These are phyloP conservation scores for Petunia axillaris DNA, from an alignment of 257 asterid genomes.

Conservation along the genomic window DNA sequence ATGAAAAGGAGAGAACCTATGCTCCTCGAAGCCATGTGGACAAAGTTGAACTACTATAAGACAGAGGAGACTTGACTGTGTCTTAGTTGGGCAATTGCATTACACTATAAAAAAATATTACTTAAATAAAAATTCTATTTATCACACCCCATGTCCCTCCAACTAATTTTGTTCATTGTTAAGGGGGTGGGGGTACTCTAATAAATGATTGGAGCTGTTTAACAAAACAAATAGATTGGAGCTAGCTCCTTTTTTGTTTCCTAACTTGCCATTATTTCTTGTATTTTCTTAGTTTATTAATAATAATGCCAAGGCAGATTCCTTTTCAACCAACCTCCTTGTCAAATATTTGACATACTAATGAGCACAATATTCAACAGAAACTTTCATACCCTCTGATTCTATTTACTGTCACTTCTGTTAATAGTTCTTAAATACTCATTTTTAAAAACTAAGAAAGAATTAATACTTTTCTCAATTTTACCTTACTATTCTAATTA, in stretches of 20 bases:
- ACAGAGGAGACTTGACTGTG: conserved; percentile 17
- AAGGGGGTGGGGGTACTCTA: neutral
- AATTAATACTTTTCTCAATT: no score
- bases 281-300: neutral
- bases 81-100: conserved; percentile 14
- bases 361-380: neutral
- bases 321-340: conserved; percentile 3
- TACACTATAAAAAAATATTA: neutral
- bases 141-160: conserved; percentile 23
- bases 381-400: no score
- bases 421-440: no score
- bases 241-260: neutral
- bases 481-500: no score
- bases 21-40: conserved; percentile 10
- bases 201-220: conserved; percentile 15
- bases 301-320: neutral
- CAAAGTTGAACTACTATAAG: conserved; percentile 17
- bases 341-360: neutral
- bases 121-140: neutral
- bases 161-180: conserved; percentile 17
- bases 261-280: conserved; percentile 8
- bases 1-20: neutral
- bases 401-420: no score
- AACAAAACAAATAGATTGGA: neutral
- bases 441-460: no score